These are phyloP conservation scores for Somion occarium DNA, from an alignment of 1,284 basidiomycete genomes.

Conservation along the genomic window DNA sequence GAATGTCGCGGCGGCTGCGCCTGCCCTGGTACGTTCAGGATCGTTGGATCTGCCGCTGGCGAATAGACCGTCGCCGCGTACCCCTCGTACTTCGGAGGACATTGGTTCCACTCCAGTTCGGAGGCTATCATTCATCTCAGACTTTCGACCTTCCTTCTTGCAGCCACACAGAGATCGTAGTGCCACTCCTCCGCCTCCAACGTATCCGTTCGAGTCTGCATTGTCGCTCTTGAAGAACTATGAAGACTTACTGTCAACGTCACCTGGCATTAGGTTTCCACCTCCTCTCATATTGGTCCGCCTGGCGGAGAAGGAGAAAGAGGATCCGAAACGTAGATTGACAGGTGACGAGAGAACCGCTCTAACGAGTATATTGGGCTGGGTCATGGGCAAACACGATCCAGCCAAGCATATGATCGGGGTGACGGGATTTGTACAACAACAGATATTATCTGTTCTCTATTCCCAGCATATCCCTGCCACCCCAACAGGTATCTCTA, in stretches of 20 bases:
- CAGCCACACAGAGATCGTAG: slow-evolving; percentile 4
- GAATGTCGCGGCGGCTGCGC: slow-evolving; percentile 24
- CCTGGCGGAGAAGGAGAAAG: slow-evolving; percentile 45
- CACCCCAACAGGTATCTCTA: slow-evolving; percentile 9
- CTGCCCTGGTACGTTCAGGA: slow-evolving; percentile 26
- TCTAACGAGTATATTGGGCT: slow-evolving; percentile 49
- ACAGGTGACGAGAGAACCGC: slow-evolving; percentile 53
- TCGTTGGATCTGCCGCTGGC: slow-evolving; percentile 34
- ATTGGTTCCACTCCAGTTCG: slow-evolving; percentile 20
- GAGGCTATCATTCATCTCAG: slow-evolving; percentile 43
- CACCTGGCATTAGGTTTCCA: slow-evolving; percentile 41
- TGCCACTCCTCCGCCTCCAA: slow-evolving; percentile 7
- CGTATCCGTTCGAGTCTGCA: slow-evolving; percentile 31
- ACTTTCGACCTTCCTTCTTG: slow-evolving; percentile 22
- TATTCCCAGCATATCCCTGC: slow-evolving; percentile 42
- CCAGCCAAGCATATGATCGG: slow-evolving; percentile 46
- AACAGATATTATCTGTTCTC: slow-evolving; percentile 56
- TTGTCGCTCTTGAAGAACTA: slow-evolving; percentile 37
- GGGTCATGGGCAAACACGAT: slow-evolving; percentile 41
- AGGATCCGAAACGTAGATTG: slow-evolving; percentile 32
- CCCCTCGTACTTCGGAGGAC: not conserved
- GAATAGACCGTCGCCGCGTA: slow-evolving; percentile 1
- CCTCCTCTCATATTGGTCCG: slow-evolving; percentile 43
- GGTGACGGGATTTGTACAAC: slow-evolving; percentile 48
- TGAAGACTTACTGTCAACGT: slow-evolving; percentile 44